Evolutionary conservation across 1,284 basidiomycete species (phyloP).

Genomic region (Ganoderma leucocontextum): DNA sequence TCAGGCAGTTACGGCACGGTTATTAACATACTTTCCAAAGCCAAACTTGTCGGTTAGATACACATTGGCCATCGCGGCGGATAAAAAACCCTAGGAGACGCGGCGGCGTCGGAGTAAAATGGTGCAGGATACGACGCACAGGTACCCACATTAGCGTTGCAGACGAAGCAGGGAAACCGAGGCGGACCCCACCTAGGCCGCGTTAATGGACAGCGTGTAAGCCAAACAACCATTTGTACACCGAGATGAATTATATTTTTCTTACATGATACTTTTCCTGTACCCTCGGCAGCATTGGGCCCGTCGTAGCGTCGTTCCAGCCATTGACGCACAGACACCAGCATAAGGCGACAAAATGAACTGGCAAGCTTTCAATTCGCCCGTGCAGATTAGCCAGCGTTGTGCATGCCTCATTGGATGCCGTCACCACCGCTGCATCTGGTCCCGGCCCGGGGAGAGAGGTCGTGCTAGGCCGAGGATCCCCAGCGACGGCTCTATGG

Average conservation of each 20-base stretch:
- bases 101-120: not conserved
- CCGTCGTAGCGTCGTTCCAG: conserved; percentile 66
- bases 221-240: not conserved
- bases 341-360: conserved; percentile 47
- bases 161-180: conserved; percentile 59
- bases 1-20: too few species aligned
- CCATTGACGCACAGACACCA: conserved; percentile 54
- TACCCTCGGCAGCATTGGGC: conserved; percentile 64
- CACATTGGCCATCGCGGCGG: conserved; percentile 61
- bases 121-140: not conserved
- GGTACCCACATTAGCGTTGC: conserved; percentile 50
- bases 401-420: not conserved
- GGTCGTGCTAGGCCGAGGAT: not conserved
- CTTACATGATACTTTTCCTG: conserved; percentile 60
- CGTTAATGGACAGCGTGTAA: not conserved
- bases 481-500: not conserved
- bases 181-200: conserved; percentile 54
- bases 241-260: conserved; percentile 13
- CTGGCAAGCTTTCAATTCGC: conserved; percentile 30
- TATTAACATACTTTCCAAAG: conserved; percentile 60
- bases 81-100: conserved; percentile 57
- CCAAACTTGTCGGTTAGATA: conserved; percentile 62
- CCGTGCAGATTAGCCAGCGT: not conserved
- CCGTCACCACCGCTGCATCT: conserved; percentile 49
- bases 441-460: conserved; percentile 41